Conservation (phyloP, 352 stramenopile species). For the Globisporangium recalcitrans region DNA sequence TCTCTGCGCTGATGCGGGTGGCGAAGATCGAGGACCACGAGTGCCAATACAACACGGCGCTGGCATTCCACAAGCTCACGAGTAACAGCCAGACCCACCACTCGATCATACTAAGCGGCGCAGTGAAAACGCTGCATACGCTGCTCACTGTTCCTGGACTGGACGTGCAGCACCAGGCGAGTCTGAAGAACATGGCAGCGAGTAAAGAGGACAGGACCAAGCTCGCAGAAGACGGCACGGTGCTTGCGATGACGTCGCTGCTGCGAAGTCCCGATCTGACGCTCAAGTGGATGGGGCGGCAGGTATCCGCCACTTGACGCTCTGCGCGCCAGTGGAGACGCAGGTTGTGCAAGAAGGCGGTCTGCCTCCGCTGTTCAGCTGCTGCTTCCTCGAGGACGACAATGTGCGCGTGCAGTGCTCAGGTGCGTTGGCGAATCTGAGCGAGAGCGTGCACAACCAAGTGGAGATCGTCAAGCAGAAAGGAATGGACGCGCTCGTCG, state of each 20-base stretch:
- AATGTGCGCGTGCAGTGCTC: conserved; percentile 89
- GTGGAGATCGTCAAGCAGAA: conserved; percentile 76
- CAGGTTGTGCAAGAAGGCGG: conserved; percentile 67
- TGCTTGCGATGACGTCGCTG: conserved; percentile 82
- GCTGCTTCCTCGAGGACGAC: conserved; percentile 53
- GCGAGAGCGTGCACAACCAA: conserved; percentile 91
- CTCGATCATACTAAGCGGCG: conserved; percentile 54
- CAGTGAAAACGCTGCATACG: conserved; percentile 56
- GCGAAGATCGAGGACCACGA: conserved; percentile 89
- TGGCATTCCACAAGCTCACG: conserved; percentile 88
- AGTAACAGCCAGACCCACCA: conserved; percentile 69
- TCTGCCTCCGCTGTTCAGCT: conserved; percentile 56
- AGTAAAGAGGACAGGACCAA: conserved; percentile 89
- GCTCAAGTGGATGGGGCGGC: conserved; percentile 85
- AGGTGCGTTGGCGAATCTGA: conserved; percentile 87
- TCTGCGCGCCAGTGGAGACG: conserved; percentile 67
- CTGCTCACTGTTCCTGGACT: conserved; percentile 69
- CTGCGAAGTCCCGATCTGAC: conserved; percentile 67
- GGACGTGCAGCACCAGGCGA: conserved; percentile 84
- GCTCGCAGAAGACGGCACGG: conserved; percentile 82
- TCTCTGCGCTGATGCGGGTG: conserved; percentile 81
- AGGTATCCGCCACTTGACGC: conserved; percentile 84
- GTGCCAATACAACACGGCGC: conserved; percentile 85
- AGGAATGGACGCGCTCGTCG: conserved; percentile 61
- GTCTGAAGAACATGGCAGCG: conserved; percentile 89